Evolutionary conservation across 768 basidiomycete species (phyloP).

Genomic region (Gloeopeniophorella convolvens): DNA sequence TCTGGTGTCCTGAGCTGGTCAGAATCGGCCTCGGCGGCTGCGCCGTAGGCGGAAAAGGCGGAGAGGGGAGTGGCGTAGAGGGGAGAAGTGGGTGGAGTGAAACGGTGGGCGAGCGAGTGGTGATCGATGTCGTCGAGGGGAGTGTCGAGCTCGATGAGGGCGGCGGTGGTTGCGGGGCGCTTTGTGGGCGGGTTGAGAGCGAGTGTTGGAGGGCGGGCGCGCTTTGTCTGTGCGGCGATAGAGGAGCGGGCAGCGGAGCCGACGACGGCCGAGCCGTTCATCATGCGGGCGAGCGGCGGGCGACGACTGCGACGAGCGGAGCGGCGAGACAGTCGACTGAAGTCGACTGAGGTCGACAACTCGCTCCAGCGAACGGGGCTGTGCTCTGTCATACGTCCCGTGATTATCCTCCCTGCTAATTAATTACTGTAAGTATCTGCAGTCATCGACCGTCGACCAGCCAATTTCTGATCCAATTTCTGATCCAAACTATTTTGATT

Average conservation of each 20-base stretch:
- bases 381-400: no score
- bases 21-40: conserved; percentile 26
- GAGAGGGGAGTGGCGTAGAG: conserved; percentile 26
- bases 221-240: conserved; percentile 27
- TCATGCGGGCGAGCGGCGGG: no score
- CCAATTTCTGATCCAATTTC: no score
- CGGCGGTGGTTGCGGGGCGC: conserved; percentile 23
- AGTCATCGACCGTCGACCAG: no score
- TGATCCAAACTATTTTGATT: no score
- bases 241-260: conserved; percentile 5
- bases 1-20: conserved; percentile 29
- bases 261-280: conserved; percentile 16
- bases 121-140: conserved; percentile 31
- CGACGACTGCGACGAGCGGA: background rate
- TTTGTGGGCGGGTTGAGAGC: conserved; percentile 30
- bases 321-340: no score
- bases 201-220: conserved; percentile 47
- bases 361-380: no score
- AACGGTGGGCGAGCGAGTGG: conserved; percentile 22
- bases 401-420: no score
- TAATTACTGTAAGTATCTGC: no score
- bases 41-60: conserved; percentile 20
- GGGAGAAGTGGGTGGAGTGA: conserved; percentile 28
- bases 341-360: no score
- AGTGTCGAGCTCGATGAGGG: conserved; percentile 30